A percentile compares a stretch with the other conserved stretches of the same genome.
These are phyloP conservation scores for rapeseed (Brassica napus) DNA, from an alignment of 345 rosid genomes.

Conservation along the genomic window DNA sequence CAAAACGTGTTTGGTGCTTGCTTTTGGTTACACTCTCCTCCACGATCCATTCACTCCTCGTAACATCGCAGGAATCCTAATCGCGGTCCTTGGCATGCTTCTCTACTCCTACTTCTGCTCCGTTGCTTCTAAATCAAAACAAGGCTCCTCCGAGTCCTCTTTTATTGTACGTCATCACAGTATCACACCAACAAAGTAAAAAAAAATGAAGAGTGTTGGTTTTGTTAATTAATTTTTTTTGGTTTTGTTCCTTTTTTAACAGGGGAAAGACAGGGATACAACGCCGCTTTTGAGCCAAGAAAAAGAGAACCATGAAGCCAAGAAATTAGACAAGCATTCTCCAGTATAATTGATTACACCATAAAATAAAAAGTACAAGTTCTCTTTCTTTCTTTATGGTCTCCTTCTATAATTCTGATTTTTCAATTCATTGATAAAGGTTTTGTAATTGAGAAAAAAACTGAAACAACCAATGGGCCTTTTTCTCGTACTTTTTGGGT, in stretches of 20 bases:
- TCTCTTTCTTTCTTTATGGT: neutral
- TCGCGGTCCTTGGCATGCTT: slow-evolving; percentile 91
- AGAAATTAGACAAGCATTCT: slow-evolving; percentile 66
- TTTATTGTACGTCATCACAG: slow-evolving; percentile 54
- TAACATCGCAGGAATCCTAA: slow-evolving; percentile 78
- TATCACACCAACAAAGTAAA: neutral
- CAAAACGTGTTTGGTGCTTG: slow-evolving; percentile 91
- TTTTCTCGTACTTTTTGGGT: neutral
- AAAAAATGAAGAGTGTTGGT: neutral
- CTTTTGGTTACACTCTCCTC: slow-evolving; percentile 80
- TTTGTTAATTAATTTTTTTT: slow-evolving; percentile 6
- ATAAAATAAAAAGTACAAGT: neutral
- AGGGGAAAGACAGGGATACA: slow-evolving; percentile 83
- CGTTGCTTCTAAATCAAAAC: slow-evolving; percentile 72
- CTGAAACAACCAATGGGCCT: slow-evolving; percentile 1
- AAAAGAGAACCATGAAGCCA: slow-evolving; percentile 69
- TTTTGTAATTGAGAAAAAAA: slow-evolving; percentile 30
- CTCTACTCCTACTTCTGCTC: slow-evolving; percentile 88
- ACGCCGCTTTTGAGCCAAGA: slow-evolving; percentile 68
- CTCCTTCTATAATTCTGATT: slow-evolving; percentile 6
- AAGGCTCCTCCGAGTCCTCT: slow-evolving; percentile 58
- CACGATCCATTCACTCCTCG: slow-evolving; percentile 90
- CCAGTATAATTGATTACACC: slow-evolving; percentile 56
- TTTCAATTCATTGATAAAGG: slow-evolving; percentile 25
- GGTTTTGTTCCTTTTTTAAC: neutral